Percentiles rank a stretch among this genome's conserved stretches.
Conservation (phyloP, 257 asterid genomes). For the Jaltomata sinuosa region DNA sequence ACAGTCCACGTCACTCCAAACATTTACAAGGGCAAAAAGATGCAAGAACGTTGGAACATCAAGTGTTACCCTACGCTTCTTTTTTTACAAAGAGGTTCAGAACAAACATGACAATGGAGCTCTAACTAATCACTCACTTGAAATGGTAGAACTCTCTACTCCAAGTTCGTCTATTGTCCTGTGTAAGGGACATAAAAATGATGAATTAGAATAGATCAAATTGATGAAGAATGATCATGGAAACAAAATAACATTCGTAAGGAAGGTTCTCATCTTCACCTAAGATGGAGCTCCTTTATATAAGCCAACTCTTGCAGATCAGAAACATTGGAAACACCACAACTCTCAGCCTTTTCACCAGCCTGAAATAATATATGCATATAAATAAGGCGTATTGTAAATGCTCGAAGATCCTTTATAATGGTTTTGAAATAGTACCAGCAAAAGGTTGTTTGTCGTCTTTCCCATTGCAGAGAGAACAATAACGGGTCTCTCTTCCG, state of each 20-base stretch:
- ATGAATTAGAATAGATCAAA: background rate
- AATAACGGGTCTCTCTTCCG: conserved; percentile 69
- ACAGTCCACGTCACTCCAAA: background rate
- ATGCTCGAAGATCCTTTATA: background rate
- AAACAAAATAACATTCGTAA: background rate
- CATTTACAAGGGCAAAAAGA: background rate
- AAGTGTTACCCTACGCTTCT: background rate
- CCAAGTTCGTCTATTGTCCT: conserved; percentile 79
- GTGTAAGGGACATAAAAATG: background rate
- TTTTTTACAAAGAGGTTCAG: background rate
- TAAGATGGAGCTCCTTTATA: conserved; percentile 57
- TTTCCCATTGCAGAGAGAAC: conserved; percentile 93
- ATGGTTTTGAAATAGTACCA: conserved; percentile 10
- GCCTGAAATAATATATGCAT: conserved; percentile 30
- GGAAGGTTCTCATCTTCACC: conserved; percentile 19
- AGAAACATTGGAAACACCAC: conserved; percentile 70
- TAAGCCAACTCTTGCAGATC: conserved; percentile 54
- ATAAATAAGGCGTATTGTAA: background rate
- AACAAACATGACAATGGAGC: background rate
- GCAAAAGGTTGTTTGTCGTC: conserved; percentile 63
- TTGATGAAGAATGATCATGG: background rate
- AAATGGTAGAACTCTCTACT: conserved; percentile 42
- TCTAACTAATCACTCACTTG: conserved; percentile 36
- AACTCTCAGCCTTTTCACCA: conserved; percentile 77
- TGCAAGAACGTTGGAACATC: background rate